These are phyloP conservation scores for Didymella pinodella DNA, from an alignment of 2,329 filamentous ascomycete species.

Conservation along the genomic window DNA sequence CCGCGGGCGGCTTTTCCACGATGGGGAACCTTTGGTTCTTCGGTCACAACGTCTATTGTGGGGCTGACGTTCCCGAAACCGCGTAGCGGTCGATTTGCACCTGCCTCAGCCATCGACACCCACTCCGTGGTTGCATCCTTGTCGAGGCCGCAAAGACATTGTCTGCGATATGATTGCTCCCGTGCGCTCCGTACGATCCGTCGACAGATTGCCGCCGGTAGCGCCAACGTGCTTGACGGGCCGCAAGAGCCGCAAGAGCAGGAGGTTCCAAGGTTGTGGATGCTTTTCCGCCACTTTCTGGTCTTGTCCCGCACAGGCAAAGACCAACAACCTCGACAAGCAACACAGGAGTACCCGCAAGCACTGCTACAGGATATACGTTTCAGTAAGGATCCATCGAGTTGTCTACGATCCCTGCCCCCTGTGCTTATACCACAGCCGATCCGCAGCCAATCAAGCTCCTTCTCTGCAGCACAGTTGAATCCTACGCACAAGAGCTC, in stretches of 20 bases:
- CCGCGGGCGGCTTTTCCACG: conserved; percentile 1
- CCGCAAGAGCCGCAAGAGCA: not conserved
- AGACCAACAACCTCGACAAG: not conserved
- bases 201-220: not conserved
- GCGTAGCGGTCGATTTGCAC: not conserved
- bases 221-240: too few species aligned
- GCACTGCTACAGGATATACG: not conserved
- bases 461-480: not conserved
- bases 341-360: not conserved
- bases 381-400: not conserved
- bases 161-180: not conserved
- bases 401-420: not conserved
- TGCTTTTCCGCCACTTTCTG: not conserved
- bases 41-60: not conserved
- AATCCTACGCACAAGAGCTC: not conserved
- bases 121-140: not conserved
- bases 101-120: not conserved
- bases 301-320: not conserved
- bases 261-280: not conserved
- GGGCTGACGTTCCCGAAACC: conserved; percentile 1
- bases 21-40: not conserved
- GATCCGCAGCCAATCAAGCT: not conserved
- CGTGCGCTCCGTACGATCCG: not conserved
- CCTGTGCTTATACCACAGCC: not conserved
- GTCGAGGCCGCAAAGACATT: not conserved